Conservation (phyloP, 1,139 yeast genomes). For the Groenewaldozyma sp. region DNA sequence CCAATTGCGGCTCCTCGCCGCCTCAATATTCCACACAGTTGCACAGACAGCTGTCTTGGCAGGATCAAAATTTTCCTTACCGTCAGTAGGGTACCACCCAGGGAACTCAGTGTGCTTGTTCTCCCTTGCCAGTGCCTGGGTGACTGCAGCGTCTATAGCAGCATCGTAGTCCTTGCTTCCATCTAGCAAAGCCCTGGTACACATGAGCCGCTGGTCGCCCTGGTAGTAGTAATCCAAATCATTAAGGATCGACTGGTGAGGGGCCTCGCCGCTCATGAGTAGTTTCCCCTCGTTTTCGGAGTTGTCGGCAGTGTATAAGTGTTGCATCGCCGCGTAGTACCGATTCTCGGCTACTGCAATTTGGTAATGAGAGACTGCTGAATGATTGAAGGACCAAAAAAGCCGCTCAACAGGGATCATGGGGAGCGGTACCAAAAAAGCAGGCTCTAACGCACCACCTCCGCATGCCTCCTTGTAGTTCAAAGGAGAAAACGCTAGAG, state of each 20-base stretch:
- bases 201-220: neutral
- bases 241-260: neutral
- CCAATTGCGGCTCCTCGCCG: neutral
- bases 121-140: neutral
- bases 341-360: neutral
- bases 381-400: slow-evolving; percentile 1
- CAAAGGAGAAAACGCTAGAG: too few relatives aligned
- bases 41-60: neutral
- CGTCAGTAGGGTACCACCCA: neutral
- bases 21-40: neutral
- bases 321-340: neutral
- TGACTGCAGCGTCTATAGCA: neutral
- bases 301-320: slow-evolving; percentile 1
- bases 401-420: neutral
- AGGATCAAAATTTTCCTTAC: neutral
- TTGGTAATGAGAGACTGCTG: neutral
- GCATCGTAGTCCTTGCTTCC: slow-evolving; percentile 1
- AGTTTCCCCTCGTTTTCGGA: neutral
- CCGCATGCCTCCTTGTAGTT: neutral
- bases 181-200: neutral
- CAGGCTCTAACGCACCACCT: slow-evolving; percentile 1
- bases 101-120: neutral
- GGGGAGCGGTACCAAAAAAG: neutral
- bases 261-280: neutral
- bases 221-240: neutral